Conservation (phyloP, 768 basidiomycete species). For the Naematelia encephala region DNA sequence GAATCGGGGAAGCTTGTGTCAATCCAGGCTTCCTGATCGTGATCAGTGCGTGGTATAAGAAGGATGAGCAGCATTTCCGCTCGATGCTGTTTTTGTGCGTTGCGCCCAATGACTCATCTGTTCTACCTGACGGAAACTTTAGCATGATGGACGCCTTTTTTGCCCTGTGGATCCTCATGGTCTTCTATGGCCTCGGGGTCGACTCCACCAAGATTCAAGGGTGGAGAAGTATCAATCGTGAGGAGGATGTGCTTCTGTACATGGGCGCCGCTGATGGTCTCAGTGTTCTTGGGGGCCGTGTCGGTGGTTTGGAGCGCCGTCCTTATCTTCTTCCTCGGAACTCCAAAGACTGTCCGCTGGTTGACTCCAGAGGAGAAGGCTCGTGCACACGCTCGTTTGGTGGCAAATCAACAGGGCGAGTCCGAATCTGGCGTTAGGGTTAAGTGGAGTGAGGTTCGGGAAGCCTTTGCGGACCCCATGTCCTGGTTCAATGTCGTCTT, state of each 20-base stretch:
- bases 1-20: conserved; percentile 15
- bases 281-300: background rate
- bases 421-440: background rate
- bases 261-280: background rate
- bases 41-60: conserved; percentile 19
- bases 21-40: conserved; percentile 19
- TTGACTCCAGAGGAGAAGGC: background rate
- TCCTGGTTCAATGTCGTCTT: background rate
- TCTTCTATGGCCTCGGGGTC: background rate
- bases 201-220: background rate
- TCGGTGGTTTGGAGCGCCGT: background rate
- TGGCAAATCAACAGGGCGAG: background rate
- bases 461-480: background rate
- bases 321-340: background rate
- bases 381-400: background rate
- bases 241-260: background rate
- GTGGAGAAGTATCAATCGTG: background rate
- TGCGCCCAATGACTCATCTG: background rate
- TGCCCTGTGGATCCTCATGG: background rate
- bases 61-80: conserved; percentile 13
- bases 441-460: background rate
- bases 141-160: background rate
- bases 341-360: background rate
- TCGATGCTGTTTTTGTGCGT: conserved; percentile 16
- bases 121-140: background rate